Evolutionary conservation across 2,329 filamentous ascomycete genomes (phyloP).

Genomic region (Corynespora cassiicola): DNA sequence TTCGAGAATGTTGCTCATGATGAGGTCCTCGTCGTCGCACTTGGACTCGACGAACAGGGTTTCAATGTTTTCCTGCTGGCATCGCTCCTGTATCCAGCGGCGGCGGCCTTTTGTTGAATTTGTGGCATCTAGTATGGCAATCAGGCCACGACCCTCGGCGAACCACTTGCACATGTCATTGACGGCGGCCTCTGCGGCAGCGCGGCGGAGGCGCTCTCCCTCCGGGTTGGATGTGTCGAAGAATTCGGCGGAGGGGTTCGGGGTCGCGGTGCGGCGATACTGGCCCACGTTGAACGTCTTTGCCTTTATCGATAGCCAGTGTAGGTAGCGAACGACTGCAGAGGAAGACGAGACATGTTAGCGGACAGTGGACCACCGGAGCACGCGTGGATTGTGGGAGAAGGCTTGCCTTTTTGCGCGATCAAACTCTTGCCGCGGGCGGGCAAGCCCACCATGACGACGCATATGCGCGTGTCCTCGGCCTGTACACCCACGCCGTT

Average conservation of each 20-base stretch:
- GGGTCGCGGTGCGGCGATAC: constrained; percentile 88
- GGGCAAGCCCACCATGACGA: constrained; percentile 97
- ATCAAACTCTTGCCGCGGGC: constrained; percentile 97
- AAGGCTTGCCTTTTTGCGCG: constrained; percentile 85
- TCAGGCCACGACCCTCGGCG: constrained; percentile 73
- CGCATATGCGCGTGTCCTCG: constrained; percentile 95
- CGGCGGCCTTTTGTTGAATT: constrained; percentile 92
- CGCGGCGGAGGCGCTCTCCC: constrained; percentile 85
- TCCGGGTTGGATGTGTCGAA: constrained; percentile 91
- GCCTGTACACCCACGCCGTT: constrained; percentile 79
- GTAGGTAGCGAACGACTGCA: constrained; percentile 74
- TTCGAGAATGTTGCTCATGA: constrained; percentile 97
- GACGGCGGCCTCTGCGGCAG: constrained; percentile 89
- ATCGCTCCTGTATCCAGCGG: constrained; percentile 87
- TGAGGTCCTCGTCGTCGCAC: constrained; percentile 92
- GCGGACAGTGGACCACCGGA: constrained; percentile 1
- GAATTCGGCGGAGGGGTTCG: constrained; percentile 91
- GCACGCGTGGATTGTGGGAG: neutral
- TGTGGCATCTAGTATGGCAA: constrained; percentile 94
- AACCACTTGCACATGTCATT: constrained; percentile 97
- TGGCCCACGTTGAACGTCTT: constrained; percentile 97
- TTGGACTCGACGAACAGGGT: constrained; percentile 96
- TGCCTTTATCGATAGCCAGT: constrained; percentile 93
- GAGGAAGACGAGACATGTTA: constrained; percentile 15
- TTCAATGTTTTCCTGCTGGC: constrained; percentile 78